Conservation (phyloP, 345 rosid genomes). For the Garcia nutans region DNA sequence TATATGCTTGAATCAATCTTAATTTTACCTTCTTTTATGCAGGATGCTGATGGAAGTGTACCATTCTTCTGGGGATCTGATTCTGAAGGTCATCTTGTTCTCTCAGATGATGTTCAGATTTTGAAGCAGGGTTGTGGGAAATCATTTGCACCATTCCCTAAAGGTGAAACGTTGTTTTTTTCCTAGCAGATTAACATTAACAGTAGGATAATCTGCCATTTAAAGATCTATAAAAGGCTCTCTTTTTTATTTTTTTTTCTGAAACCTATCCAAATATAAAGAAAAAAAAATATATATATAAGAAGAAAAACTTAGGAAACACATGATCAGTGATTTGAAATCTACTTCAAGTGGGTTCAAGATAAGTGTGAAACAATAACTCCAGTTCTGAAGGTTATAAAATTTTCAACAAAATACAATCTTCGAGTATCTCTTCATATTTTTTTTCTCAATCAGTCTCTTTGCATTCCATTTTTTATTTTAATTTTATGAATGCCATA, state of each 20-base stretch:
- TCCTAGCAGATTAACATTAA: not conserved
- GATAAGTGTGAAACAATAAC: not conserved
- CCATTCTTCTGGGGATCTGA: constrained; percentile 91
- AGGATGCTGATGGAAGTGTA: constrained; percentile 88
- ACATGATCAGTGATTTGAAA: not conserved
- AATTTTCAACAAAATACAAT: not conserved
- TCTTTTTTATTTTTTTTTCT: not conserved
- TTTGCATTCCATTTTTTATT: not conserved
- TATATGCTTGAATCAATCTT: not conserved
- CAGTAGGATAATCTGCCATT: not conserved
- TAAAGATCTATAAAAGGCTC: not conserved
- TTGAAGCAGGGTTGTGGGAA: constrained; percentile 84
- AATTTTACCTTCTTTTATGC: constrained; percentile 13
- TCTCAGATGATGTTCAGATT: constrained; percentile 66
- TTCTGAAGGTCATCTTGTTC: constrained; percentile 72
- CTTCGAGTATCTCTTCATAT: not conserved
- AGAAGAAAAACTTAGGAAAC: not conserved
- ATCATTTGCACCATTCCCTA: constrained; percentile 94
- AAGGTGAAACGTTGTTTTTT: constrained; percentile 44
- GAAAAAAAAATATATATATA: not conserved
- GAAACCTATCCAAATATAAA: not conserved
- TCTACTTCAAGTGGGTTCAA: not conserved
- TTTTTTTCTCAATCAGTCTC: not conserved
- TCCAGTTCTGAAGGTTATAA: not conserved
- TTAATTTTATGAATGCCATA: not conserved